Evolutionary conservation across 1,139 yeast genomes (phyloP).

Genomic region (Geotrichum histeridarum): DNA sequence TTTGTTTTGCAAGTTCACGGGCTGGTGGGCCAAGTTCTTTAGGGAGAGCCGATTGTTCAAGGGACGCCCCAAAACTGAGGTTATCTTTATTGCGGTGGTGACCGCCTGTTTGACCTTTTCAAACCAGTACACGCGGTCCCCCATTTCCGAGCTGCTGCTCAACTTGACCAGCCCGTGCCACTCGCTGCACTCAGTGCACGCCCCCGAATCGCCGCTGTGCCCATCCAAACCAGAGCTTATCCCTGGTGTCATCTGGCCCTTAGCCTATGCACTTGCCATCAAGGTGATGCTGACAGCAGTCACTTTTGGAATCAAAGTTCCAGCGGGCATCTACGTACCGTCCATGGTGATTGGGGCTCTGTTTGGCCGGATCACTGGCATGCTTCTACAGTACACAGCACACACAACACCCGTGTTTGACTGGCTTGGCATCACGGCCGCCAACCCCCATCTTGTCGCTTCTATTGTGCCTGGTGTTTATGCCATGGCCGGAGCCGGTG

Average conservation of each 20-base stretch:
- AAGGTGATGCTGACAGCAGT: conserved; percentile 48
- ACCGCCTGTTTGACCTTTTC: conserved; percentile 51
- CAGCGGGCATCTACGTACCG: conserved; percentile 65
- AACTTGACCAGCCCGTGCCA: conserved; percentile 53
- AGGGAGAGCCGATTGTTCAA: conserved; percentile 38
- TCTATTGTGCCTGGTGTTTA: conserved; percentile 51
- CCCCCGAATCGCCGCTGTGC: conserved; percentile 36
- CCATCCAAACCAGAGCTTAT: conserved; percentile 38
- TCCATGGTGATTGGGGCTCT: conserved; percentile 66
- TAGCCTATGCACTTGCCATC: conserved; percentile 45
- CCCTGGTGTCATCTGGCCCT: conserved; percentile 38
- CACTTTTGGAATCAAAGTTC: conserved; percentile 59
- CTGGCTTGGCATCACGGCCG: conserved; percentile 2
- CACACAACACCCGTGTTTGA: conserved; percentile 19
- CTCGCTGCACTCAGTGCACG: conserved; percentile 21
- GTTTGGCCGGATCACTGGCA: conserved; percentile 53
- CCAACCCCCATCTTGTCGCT: conserved; percentile 18
- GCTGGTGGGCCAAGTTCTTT: conserved; percentile 46
- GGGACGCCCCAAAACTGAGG: conserved; percentile 47
- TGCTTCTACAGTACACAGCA: conserved; percentile 44
- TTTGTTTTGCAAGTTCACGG: conserved; percentile 46
- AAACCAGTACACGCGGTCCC: conserved; percentile 51
- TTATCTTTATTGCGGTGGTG: conserved; percentile 44
- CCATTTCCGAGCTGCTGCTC: conserved; percentile 50
- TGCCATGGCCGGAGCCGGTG: conserved; percentile 63